Conservation (phyloP, 2,329 filamentous ascomycete species). For the Cryphonectria carpinicola region DNA sequence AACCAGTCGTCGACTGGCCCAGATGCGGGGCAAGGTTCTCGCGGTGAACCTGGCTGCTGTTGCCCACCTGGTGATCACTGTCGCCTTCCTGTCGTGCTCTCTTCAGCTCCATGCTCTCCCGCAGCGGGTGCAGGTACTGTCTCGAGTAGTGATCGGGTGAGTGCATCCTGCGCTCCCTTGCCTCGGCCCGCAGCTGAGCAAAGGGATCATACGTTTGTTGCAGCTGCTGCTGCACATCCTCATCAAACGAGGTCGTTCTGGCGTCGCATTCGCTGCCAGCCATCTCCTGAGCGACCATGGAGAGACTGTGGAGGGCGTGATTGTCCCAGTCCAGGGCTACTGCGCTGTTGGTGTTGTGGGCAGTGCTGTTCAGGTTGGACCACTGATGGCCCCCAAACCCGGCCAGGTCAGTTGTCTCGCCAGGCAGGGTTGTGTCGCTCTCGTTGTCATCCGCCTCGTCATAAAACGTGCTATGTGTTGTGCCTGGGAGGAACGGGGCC, state of each 20-base stretch:
- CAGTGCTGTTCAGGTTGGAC: constrained; percentile 23
- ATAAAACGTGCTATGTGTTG: constrained; percentile 22
- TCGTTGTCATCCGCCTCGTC: constrained; percentile 27
- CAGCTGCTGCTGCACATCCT: constrained; percentile 23
- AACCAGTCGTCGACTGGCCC: constrained; percentile 16
- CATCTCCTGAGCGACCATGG: constrained; percentile 22
- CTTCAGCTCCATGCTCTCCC: constrained; percentile 11
- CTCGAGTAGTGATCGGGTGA: constrained; percentile 21
- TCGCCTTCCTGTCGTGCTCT: constrained; percentile 21
- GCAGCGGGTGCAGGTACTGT: constrained; percentile 14
- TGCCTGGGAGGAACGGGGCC: constrained; percentile 36
- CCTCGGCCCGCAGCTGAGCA: constrained; percentile 25
- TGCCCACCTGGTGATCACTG: constrained; percentile 3
- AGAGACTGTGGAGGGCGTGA: constrained; percentile 23
- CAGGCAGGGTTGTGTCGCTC: constrained; percentile 28
- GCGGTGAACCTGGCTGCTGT: constrained; percentile 1
- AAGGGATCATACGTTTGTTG: constrained; percentile 27
- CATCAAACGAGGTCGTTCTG: constrained; percentile 8
- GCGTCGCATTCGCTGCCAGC: constrained; percentile 16
- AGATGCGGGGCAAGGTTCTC: constrained; percentile 19
- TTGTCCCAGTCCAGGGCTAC: constrained; percentile 26
- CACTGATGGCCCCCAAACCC: constrained; percentile 23
- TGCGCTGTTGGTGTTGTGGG: constrained; percentile 15
- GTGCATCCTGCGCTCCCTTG: constrained; percentile 19
- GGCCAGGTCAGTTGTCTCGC: constrained; percentile 19